Evolutionary conservation across 2,329 filamentous ascomycete genomes (phyloP), one percentile per base, ranked within the genome.

Genomic region (Fusarium xylarioides): DNA sequence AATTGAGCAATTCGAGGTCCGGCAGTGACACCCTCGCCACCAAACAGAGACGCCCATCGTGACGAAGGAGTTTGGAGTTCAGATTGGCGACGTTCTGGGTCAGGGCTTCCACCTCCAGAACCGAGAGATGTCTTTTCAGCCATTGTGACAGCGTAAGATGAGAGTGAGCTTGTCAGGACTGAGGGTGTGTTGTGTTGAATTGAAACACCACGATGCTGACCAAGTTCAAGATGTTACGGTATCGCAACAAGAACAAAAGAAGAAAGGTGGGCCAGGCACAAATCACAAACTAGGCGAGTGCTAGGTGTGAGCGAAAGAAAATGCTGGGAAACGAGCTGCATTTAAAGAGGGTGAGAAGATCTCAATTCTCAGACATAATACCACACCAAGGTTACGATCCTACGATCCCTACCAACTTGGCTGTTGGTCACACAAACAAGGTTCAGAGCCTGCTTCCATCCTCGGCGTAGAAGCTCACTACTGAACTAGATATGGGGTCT

Each of bases 1-100:
- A 86, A 77, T 11, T 85, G 85, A 19, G 84, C 85, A 70, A 89
- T 89, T 55, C 88, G 85, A 64, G 85, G 86, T 3, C 88, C 88
- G 54, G 89, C 80, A 44, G 74, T 77, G 49, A 87, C 84, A 32
- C 77, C 74, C 15, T 74, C 68, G 35, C 84, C 83, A 44, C 83
- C 83, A 58, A 85, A 84, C 21, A 82, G 58, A 43, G 79, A 77
- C 15, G 82, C 81, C 63, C 78, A 78, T 68, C 76, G 73, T 3
- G 80, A 79, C 26, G 79, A 77, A 30, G 68, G 61, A 23, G 54
- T 68, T n/a, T 72, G 71, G 23, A 60, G 12, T 47, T 73, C 49
- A 34, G 70, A 73, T 58, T 62, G 40, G 46, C 66, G 57, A 38
- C 74, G 73, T 55, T 80, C 79, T 11, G 71, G 62, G 57, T 80